Base-by-base conservation (phyloP, 2,329 filamentous ascomycete genomes). In the Paecilomyces fulvus region DNA sequence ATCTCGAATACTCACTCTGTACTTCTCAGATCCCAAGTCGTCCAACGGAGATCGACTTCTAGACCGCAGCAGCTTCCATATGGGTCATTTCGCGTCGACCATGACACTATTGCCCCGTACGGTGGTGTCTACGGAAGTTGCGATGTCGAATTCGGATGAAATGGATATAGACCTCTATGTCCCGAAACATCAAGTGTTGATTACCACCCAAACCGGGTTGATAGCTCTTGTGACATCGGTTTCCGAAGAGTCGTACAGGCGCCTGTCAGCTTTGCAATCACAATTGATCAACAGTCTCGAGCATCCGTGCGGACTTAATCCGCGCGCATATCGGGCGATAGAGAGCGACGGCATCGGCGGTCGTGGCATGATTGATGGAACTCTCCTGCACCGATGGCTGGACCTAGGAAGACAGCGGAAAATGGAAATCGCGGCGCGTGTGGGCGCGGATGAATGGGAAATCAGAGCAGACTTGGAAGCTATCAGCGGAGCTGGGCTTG, bases 41-140 rank as follows among this genome's bases (percentile, higher is more conserved):
- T 84, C 96, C 31, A 89, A 92, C 56, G 94, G 94, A 52, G 88
- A 92, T 65, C 83, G 92, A 46, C 83, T 99, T 23, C 82, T 99
- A 7, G 90, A 92, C 72, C 86, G 89, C 58, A 90, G 89, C 54
- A 89, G 90, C 57, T 97, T 99, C 75, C 87, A 92, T 68, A 85
- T 89, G 0, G 91, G 90, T 37, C 89, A 96, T 71, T 82, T 87
- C 61, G 84, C 89, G 0, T 87, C 88, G 0, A 83, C 82, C 37
- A 87, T 91, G 63, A 84, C 87, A 20, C 83, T 96, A 52, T 80
- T 97, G 31, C 88, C 89, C 1, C 85, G 85, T 14, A 84, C 83
- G 3, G 72, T 83, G 51, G 77, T 77, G 14, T 69, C 80, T 53
- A 73, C 75, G 58, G 70, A 71, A 53, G 54, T 66, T 57, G 51